These are phyloP conservation scores for Suhomyces faveliae DNA, from an alignment of 805 yeast genomes.

Conservation along the genomic window DNA sequence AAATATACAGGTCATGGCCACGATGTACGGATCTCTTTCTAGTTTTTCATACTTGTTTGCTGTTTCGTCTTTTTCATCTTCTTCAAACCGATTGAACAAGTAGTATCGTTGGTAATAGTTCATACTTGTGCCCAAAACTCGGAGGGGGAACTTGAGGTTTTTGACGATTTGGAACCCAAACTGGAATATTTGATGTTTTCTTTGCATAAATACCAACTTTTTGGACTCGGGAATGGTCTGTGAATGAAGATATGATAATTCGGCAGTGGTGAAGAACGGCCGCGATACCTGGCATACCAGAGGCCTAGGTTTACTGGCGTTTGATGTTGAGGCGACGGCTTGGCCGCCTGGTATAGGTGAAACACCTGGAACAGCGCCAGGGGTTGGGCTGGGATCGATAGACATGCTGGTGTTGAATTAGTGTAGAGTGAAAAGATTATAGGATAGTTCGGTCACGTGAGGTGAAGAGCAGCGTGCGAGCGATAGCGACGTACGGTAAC, in stretches of 20 bases:
- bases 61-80: conserved; percentile 25
- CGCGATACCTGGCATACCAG: conserved; percentile 45
- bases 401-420: not conserved
- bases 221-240: conserved; percentile 52
- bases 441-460: not conserved
- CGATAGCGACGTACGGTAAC: not conserved
- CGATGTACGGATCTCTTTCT: conserved; percentile 50
- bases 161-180: conserved; percentile 53
- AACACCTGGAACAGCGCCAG: not conserved
- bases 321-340: not conserved
- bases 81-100: conserved; percentile 60
- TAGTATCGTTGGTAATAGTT: conserved; percentile 70
- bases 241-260: conserved; percentile 50
- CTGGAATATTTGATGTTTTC: conserved; percentile 53
- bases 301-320: not conserved
- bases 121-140: conserved; percentile 69
- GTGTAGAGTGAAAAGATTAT: not conserved
- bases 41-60: conserved; percentile 12
- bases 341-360: not conserved
- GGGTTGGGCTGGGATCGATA: not conserved
- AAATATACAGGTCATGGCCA: conserved; percentile 68
- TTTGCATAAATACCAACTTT: conserved; percentile 45
- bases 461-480: not conserved
- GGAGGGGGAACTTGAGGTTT: conserved; percentile 62
- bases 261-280: conserved; percentile 58